Evolutionary conservation across 1,139 yeast species (phyloP).

Genomic region (Pichia sp.): DNA sequence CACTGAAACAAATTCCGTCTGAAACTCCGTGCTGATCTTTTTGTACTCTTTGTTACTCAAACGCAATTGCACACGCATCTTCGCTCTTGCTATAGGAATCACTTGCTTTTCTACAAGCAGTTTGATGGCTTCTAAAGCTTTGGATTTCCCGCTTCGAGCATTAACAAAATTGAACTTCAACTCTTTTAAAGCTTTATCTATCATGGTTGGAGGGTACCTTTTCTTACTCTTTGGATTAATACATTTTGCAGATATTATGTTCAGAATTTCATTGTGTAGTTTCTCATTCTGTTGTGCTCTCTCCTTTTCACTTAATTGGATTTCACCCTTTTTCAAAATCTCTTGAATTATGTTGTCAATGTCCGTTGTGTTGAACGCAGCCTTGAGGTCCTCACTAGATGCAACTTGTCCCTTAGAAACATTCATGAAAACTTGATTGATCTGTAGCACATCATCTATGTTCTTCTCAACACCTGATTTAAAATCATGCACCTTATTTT

Average conservation of each 20-base stretch:
- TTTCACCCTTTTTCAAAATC: constrained; percentile 84
- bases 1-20: constrained; percentile 26
- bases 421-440: constrained; percentile 88
- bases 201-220: constrained; percentile 91
- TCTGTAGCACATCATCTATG: constrained; percentile 90
- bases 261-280: constrained; percentile 64
- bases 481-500: constrained; percentile 95
- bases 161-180: constrained; percentile 76
- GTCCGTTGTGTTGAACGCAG: constrained; percentile 72
- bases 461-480: constrained; percentile 87
- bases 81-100: constrained; percentile 90
- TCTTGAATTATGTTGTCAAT: constrained; percentile 70
- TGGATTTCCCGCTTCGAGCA: constrained; percentile 64
- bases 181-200: constrained; percentile 79
- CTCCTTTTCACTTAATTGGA: constrained; percentile 92
- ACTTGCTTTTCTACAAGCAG: constrained; percentile 70
- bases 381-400: constrained; percentile 72
- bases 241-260: constrained; percentile 82
- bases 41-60: constrained; percentile 40
- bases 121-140: constrained; percentile 89
- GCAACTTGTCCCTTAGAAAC: constrained; percentile 96
- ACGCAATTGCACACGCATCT: constrained; percentile 77
- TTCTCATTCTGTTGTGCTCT: constrained; percentile 65
- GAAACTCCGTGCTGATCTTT: constrained; percentile 18
- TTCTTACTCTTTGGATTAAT: constrained; percentile 86